Percentiles rank a stretch among this genome's conserved stretches.
These are phyloP conservation scores for Heteromeles arbutifolia DNA, from an alignment of 306 rosid species.

Conservation along the genomic window DNA sequence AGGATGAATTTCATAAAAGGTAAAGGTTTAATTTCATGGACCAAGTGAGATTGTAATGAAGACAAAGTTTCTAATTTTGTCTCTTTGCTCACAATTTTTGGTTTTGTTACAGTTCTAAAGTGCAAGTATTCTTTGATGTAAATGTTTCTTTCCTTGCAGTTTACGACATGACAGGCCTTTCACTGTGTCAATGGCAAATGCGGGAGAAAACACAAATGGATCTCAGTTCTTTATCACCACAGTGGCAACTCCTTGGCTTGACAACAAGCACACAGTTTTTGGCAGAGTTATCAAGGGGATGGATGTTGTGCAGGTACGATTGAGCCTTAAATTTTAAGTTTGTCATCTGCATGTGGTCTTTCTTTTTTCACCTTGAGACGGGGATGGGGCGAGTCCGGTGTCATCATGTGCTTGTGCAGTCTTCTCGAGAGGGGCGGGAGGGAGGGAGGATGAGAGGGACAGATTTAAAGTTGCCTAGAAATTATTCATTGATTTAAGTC, in stretches of 20 bases:
- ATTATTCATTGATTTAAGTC: not conserved
- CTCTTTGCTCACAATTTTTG: too few relatives aligned
- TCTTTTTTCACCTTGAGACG: not conserved
- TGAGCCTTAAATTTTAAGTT: slow-evolving; percentile 8
- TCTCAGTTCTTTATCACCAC: slow-evolving; percentile 98
- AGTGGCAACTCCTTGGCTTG: slow-evolving; percentile 98
- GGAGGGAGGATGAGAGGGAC: too few relatives aligned
- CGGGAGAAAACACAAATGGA: slow-evolving; percentile 86
- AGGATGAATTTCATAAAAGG: slow-evolving; percentile 99
- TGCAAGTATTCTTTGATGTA: slow-evolving; percentile 18
- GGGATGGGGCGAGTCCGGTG: too few relatives aligned
- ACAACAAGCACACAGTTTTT: slow-evolving; percentile 94
- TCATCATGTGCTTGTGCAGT: too few relatives aligned
- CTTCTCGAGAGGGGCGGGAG: too few relatives aligned
- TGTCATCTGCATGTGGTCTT: not conserved
- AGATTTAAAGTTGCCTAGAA: not conserved
- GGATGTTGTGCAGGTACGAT: slow-evolving; percentile 93
- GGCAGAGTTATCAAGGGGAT: slow-evolving; percentile 92
- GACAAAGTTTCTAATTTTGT: not conserved
- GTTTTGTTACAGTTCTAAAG: not conserved
- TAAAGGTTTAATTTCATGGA: slow-evolving; percentile 10
- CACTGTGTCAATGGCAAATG: slow-evolving; percentile 97
- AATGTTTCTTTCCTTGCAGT: slow-evolving; percentile 40
- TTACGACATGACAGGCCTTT: slow-evolving; percentile 96
- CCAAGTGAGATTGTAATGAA: not conserved